These are phyloP conservation scores for Mortierella sp. DNA, from an alignment of 371 early-diverging fungal species.

Conservation along the genomic window DNA sequence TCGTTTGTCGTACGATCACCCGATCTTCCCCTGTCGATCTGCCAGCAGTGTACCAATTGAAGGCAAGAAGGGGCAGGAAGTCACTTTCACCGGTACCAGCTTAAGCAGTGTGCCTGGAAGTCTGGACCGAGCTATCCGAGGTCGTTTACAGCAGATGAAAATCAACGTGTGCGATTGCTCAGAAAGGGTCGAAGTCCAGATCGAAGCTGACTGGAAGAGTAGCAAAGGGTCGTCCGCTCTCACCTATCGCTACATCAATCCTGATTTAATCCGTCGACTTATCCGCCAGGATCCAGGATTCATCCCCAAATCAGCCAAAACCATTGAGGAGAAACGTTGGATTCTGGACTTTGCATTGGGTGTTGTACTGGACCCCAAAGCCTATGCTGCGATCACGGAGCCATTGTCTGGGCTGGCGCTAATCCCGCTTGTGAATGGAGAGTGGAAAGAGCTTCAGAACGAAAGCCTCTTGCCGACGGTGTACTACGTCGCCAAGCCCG, in stretches of 20 bases:
- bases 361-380: background rate
- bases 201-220: background rate
- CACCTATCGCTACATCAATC: conserved; percentile 3
- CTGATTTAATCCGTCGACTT: conserved; percentile 3
- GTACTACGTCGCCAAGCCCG: conserved; percentile 1
- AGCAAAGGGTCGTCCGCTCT: background rate
- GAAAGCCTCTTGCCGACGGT: background rate
- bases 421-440: conserved; percentile 15
- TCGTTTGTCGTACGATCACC: background rate
- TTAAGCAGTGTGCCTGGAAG: background rate
- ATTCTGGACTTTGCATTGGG: conserved; percentile 11
- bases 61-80: background rate
- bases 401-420: conserved; percentile 1
- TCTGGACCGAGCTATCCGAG: background rate
- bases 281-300: conserved; percentile 6
- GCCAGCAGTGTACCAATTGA: background rate
- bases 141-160: background rate
- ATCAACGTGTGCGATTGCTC: conserved; percentile 6
- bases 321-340: background rate
- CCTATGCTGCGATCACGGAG: background rate
- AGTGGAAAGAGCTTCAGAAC: conserved; percentile 10
- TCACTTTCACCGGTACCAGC: conserved; percentile 1
- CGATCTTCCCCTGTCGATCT: conserved; percentile 12
- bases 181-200: background rate
- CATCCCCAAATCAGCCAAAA: conserved; percentile 2